Conservation (phyloP, 2,329 filamentous ascomycete genomes). For the Trichoderma semiorbis region DNA sequence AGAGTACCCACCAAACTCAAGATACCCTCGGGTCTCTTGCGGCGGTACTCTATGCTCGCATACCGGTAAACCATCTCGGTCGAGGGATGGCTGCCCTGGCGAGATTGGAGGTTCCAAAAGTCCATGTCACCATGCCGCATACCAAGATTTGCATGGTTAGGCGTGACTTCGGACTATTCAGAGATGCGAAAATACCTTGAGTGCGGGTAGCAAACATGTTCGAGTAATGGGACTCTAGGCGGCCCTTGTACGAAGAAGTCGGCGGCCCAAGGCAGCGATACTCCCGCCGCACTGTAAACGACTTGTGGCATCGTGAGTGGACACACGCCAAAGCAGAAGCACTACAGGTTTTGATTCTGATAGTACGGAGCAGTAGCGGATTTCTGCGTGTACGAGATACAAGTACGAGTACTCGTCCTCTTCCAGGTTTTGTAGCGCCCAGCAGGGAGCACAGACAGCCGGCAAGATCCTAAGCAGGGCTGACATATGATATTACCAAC, state of each 20-base stretch:
- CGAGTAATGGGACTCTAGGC: neutral
- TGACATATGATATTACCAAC: neutral
- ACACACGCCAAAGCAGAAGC: neutral
- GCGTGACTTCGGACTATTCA: neutral
- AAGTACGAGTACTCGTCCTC: neutral
- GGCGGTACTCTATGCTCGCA: constrained; percentile 7
- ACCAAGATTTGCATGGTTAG: neutral
- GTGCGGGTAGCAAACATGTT: neutral
- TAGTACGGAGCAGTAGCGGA: neutral
- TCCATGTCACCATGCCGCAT: neutral
- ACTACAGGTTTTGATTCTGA: neutral
- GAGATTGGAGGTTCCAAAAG: neutral
- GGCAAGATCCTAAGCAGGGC: neutral
- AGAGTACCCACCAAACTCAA: neutral
- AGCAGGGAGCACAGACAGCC: neutral
- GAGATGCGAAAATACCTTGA: neutral
- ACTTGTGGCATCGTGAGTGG: neutral
- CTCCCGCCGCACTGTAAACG: neutral
- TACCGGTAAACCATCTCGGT: neutral
- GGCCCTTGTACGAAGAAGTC: neutral
- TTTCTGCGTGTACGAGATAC: neutral
- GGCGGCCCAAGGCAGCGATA: neutral
- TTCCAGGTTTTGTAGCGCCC: neutral
- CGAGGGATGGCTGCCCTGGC: neutral
- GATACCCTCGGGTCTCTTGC: constrained; percentile 5